Base-by-base conservation (phyloP, 2,329 filamentous ascomycete genomes). In the Didymella pinodella region DNA sequence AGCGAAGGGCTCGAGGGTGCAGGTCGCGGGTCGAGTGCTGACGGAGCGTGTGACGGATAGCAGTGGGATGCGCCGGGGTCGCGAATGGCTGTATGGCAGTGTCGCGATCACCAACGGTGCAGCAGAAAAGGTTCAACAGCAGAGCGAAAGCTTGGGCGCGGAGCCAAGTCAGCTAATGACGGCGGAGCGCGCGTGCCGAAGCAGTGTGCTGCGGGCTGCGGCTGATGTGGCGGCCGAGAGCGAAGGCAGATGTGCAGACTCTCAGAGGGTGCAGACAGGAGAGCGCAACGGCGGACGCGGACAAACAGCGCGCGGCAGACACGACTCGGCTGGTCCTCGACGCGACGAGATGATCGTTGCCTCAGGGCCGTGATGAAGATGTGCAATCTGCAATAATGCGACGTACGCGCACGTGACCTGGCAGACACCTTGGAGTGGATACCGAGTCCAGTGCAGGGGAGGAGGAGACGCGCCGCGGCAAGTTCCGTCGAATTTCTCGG, bases 111-210 rank as follows among this genome's bases (percentile, higher is more conserved):
- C 36, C 40, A 38, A 51, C 40, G 61, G 61, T 62, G 44, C 65
- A 57, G 63, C 63, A 64, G 67, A 70, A 70, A 69, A 64, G 64
- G 66, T 67, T 61, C 62, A 69, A 54, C 41, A 26, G 18, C 34
- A 54, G 34, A 20, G 18, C 34, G 40, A 54, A 53, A 67, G 68
- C 68, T 70, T 64, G 63, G 65, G 64, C 64, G 59, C 61, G 60
- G 56, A 64, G 61, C 64, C 65, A 70, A 62, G 36, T 61, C 59
- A 62, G 58, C 64, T 54, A 64, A 63, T 65, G 65, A 67, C 63
- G 65, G 62, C 57, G 61, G 59, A 61, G 36, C 36, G 18, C 36
- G 36, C 36, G 6, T 38, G 34, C 34, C 34, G 34, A 38, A 52
- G 26, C 62, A 34, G 49, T 51, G 43, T 52, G 36, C 57, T 40